Evolutionary conservation across 768 basidiomycete genomes (phyloP), one percentile per base, ranked within the genome.

Genomic region (Russula dissimulans): DNA sequence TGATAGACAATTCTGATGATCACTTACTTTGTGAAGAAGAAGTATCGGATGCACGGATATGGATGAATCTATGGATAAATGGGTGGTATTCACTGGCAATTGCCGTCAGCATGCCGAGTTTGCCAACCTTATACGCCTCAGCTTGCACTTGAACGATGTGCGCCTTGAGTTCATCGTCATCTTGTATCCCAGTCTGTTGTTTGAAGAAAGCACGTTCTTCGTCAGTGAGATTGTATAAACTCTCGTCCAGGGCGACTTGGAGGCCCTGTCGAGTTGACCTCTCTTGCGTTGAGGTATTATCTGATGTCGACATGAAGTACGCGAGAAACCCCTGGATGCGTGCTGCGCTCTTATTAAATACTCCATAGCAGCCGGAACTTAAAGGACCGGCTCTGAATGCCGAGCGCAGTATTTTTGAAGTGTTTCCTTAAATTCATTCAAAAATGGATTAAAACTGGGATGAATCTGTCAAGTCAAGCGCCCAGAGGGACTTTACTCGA

Each of bases 111-210:
- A 3, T 53, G 10, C 22, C 22, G 22, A 26, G 22, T 2, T 26
- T 41, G 45, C 57, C 17, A 14, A 73, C 74, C 56, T 49, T 56
- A 43, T 71, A 75, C 3, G 71, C 72, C 39, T 73, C 67, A 4
- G 53, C 61, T 55, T 71, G 71, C 12, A 74, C 62, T 0, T 43
- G 31, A 6, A 74, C 12, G 0, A 74, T 61, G 58, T 74, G 73
- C 41, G 58, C 50, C 60, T 68, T 73, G 29, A 75, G 65, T 57
- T 72, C 69, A 0, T 71, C 69, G 1, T 66, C 65, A 46, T 71
- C 69, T 22, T 66, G 59, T 48, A 74, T 74, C 10, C 70, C 69
- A 1, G 73, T 72, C 46, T 57, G 47, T 17, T 18, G 29, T 45
- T 63, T 69, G 51, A 67, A 39, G 52, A 69, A 69, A n/a, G 31